Evolutionary conservation across 306 rosid genomes (phyloP).

Genomic region (Quercus engelmannii): DNA sequence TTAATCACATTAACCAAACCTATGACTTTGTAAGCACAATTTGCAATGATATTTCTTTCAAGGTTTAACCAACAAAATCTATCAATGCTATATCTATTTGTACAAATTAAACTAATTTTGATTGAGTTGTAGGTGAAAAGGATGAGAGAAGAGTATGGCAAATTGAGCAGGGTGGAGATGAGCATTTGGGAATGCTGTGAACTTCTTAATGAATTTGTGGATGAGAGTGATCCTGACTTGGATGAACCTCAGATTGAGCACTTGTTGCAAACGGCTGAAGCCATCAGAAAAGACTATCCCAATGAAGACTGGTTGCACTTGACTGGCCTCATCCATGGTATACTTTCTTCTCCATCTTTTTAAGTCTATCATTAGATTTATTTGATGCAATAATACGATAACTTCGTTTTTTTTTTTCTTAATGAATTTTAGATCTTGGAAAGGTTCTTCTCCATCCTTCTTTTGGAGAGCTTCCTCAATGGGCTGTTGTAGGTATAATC

Average conservation of each 20-base stretch:
- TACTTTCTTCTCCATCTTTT: neutral
- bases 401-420: neutral
- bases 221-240: too few relatives aligned
- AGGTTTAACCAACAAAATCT: neutral
- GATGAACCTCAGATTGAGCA: too few relatives aligned
- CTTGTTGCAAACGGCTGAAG: too few relatives aligned
- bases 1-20: neutral
- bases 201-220: too few relatives aligned
- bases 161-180: too few relatives aligned
- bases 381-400: neutral
- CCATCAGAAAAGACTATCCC: too few relatives aligned
- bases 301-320: too few relatives aligned
- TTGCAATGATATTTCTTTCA: neutral
- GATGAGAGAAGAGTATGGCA: too few relatives aligned
- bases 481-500: conserved; percentile 32
- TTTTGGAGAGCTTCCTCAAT: conserved; percentile 34
- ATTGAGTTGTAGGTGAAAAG: too few relatives aligned
- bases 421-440: conserved; percentile 24
- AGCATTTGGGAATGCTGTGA: too few relatives aligned
- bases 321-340: too few relatives aligned
- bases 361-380: neutral
- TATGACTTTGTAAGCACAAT: conserved; percentile 8
- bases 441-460: conserved; percentile 32
- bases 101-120: neutral
- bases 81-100: neutral